These are phyloP conservation scores for Sarocladium brachiariae DNA, from an alignment of 2,329 filamentous ascomycete genomes.

Conservation along the genomic window DNA sequence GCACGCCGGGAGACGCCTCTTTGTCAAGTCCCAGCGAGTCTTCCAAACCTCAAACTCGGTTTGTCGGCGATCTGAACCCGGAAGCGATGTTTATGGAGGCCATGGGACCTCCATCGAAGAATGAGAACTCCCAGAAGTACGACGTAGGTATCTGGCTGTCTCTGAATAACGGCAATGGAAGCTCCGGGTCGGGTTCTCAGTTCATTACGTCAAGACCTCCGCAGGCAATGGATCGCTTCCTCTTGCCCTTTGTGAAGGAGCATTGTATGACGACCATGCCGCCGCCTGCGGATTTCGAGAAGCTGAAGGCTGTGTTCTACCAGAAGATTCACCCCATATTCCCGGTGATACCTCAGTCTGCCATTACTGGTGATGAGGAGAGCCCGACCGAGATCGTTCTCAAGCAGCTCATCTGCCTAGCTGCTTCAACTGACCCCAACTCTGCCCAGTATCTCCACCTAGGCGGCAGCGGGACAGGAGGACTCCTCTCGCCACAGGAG, in stretches of 20 bases:
- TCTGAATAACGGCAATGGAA: conserved; percentile 19
- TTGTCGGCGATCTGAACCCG: conserved; percentile 53
- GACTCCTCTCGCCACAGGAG: conserved; percentile 35
- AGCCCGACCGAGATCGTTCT: conserved; percentile 36
- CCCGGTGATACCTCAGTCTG: conserved; percentile 38
- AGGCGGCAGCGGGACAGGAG: conserved; percentile 26
- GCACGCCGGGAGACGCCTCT: background rate
- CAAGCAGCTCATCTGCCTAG: conserved; percentile 48
- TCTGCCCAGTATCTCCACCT: conserved; percentile 39
- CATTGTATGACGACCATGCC: conserved; percentile 43
- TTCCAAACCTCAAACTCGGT: conserved; percentile 32
- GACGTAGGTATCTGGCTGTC: conserved; percentile 51
- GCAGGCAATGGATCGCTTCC: conserved; percentile 31
- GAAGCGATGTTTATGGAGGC: conserved; percentile 54
- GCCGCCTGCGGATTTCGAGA: conserved; percentile 36
- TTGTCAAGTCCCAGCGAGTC: conserved; percentile 7
- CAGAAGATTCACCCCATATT: conserved; percentile 50
- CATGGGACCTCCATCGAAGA: conserved; percentile 28
- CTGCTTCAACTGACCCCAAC: conserved; percentile 43
- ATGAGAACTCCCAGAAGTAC: conserved; percentile 37
- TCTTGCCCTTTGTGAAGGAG: conserved; percentile 36
- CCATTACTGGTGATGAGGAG: conserved; percentile 23
- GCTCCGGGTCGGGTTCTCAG: conserved; percentile 21
- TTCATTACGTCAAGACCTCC: conserved; percentile 31
- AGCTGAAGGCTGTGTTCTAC: conserved; percentile 39